Conservation (phyloP, 805 yeast genomes). For the Sugiyamaella smithiae region DNA sequence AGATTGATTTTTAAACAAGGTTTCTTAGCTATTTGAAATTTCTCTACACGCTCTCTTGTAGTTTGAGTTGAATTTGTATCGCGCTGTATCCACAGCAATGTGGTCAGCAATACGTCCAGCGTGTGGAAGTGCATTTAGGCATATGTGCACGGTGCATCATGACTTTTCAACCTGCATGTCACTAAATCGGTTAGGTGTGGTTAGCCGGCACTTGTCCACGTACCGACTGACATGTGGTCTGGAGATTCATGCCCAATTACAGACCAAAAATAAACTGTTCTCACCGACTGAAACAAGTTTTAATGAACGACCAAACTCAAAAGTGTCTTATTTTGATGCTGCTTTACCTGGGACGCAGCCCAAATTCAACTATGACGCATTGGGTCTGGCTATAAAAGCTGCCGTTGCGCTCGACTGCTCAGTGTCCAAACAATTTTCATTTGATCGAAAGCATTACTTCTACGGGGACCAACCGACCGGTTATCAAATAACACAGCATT, state of each 20-base stretch:
- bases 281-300: constrained; percentile 44
- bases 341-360: constrained; percentile 96
- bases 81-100: no score
- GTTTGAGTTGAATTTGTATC: no score
- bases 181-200: not conserved
- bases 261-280: constrained; percentile 72
- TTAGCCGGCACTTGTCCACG: not conserved
- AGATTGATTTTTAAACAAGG: no score
- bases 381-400: constrained; percentile 66
- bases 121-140: no score
- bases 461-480: constrained; percentile 97
- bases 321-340: constrained; percentile 74
- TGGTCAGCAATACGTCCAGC: no score
- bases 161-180: not conserved
- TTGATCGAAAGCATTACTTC: constrained; percentile 94
- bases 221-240: constrained; percentile 72
- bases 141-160: no score
- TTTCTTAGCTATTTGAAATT: no score
- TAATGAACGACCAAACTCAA: constrained; percentile 59
- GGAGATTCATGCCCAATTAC: constrained; percentile 89
- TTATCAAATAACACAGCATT: constrained; percentile 91
- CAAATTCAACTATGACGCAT: constrained; percentile 66
- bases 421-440: constrained; percentile 56
- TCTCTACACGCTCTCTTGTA: no score
- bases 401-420: constrained; percentile 65